Conservation (phyloP, 257 asterid genomes). For the Primulina eburnea region DNA sequence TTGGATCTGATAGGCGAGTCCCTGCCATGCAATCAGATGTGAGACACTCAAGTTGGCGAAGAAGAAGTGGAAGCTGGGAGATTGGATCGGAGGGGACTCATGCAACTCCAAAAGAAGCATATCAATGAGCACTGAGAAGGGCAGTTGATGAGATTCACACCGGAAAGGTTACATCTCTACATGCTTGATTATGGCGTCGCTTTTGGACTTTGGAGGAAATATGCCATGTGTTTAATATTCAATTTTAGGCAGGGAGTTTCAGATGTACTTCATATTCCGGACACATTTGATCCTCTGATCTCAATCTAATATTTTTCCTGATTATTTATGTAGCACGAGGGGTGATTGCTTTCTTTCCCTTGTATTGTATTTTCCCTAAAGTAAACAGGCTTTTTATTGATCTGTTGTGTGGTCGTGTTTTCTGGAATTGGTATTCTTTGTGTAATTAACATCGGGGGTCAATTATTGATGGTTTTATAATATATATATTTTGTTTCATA, state of each 20-base stretch:
- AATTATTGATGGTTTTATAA: too few species aligned
- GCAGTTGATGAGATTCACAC: background rate
- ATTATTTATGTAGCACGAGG: constrained; percentile 31
- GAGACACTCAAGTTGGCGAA: constrained; percentile 59
- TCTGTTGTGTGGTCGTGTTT: constrained; percentile 30
- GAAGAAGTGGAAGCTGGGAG: constrained; percentile 66
- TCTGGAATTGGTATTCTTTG: constrained; percentile 43
- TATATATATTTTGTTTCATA: too few species aligned
- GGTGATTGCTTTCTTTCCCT: constrained; percentile 19
- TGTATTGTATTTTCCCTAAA: constrained; percentile 20
- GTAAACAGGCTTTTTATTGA: constrained; percentile 27
- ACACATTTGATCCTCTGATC: constrained; percentile 8
- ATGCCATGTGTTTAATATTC: constrained; percentile 10
- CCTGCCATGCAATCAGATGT: constrained; percentile 48
- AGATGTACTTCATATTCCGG: constrained; percentile 19
- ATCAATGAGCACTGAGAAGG: constrained; percentile 32
- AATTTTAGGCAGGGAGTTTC: constrained; percentile 13
- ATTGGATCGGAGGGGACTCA: constrained; percentile 50
- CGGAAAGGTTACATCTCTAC: constrained; percentile 21
- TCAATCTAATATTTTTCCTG: constrained; percentile 15
- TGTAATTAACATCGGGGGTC: constrained; percentile 11
- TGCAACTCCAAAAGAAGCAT: constrained; percentile 40
- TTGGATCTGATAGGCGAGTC: constrained; percentile 66
- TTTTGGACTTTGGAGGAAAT: constrained; percentile 30
- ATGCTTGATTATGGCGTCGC: constrained; percentile 21